Percentiles rank a stretch among this genome's conserved stretches.
These are phyloP conservation scores for Microcyclospora pomicola DNA, from an alignment of 2,329 filamentous ascomycete species.

Conservation along the genomic window DNA sequence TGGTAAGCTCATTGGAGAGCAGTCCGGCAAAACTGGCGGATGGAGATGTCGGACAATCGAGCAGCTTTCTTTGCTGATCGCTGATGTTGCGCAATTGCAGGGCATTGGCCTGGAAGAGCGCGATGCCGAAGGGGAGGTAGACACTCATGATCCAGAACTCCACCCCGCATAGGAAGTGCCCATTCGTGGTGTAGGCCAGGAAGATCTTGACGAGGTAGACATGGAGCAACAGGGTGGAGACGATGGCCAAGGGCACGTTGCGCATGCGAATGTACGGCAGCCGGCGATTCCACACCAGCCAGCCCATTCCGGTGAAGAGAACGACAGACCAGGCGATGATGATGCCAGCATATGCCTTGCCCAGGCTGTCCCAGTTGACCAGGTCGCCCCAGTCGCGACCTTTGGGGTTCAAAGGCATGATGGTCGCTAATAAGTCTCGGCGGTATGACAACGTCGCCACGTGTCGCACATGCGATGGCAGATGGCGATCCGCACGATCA, in stretches of 20 bases:
- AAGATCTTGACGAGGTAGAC: slow-evolving; percentile 31
- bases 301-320: slow-evolving; percentile 9
- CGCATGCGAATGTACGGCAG: slow-evolving; percentile 14
- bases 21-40: background rate
- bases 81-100: slow-evolving; percentile 38
- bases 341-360: slow-evolving; percentile 12
- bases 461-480: too few relatives aligned
- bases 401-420: slow-evolving; percentile 12
- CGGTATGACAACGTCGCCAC: too few relatives aligned
- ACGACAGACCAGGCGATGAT: slow-evolving; percentile 11
- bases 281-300: slow-evolving; percentile 10
- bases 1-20: slow-evolving; percentile 1
- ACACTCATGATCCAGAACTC: slow-evolving; percentile 57
- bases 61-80: slow-evolving; percentile 10
- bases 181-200: slow-evolving; percentile 26
- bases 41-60: slow-evolving; percentile 5
- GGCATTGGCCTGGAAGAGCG: slow-evolving; percentile 52
- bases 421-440: slow-evolving; percentile 26
- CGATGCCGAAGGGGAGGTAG: slow-evolving; percentile 51
- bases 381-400: slow-evolving; percentile 14
- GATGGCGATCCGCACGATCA: too few relatives aligned
- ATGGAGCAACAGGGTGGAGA: slow-evolving; percentile 20
- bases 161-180: slow-evolving; percentile 34
- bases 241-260: slow-evolving; percentile 13
- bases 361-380: slow-evolving; percentile 14